Base-by-base conservation (phyloP, 805 yeast genomes). In the Ogataea methylovora region DNA sequence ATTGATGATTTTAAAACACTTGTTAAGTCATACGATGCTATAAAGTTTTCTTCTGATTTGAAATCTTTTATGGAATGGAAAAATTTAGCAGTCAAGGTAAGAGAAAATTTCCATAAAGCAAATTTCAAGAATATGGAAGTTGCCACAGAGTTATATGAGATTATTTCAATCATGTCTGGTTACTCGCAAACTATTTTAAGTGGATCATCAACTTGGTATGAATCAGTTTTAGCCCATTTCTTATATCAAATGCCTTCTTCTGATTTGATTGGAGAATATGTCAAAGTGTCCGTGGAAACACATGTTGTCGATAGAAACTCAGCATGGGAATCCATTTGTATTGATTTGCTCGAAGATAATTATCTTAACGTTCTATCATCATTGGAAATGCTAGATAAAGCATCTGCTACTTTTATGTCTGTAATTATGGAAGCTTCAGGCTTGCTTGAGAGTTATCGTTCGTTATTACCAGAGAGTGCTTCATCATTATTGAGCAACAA, bases 381-480 rank as follows among this genome's bases (percentile, higher is more conserved):
- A 1, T 54, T 83, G 18, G 81, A 80, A 51, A 60, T 69, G 3
- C 61, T 79, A 30, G 84, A 79, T 46, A 64, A 70, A 18, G 68
- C 83, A 12, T 75, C 84, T 3, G 73, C 84, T 2, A 76, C 86
- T 0, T 76, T 71, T 45, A 53, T 73, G 3, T 70, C 86, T 7
- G 73, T 74, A 12, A 48, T 82, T 13, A 62, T 79, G 36, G 86
- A 82, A 43, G 71, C 81, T 4, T 71, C 75, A 40, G 85, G 86
- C 2, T 55, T 73, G 19, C 61, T 82, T 30, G 61, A 62, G 27
- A 61, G 55, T 4, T 66, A 67, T 37, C 37, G 40, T 6, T 32
- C 48, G 7, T 28, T 42, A 8, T 10, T 21, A 21, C 9, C 23
- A 8, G 9, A 7, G 23, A 8, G 21, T 18, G 16, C 8, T 17